Evolutionary conservation across 495 filamentous ascomycete species (phyloP).

Genomic region (Lophium mytilinum): DNA sequence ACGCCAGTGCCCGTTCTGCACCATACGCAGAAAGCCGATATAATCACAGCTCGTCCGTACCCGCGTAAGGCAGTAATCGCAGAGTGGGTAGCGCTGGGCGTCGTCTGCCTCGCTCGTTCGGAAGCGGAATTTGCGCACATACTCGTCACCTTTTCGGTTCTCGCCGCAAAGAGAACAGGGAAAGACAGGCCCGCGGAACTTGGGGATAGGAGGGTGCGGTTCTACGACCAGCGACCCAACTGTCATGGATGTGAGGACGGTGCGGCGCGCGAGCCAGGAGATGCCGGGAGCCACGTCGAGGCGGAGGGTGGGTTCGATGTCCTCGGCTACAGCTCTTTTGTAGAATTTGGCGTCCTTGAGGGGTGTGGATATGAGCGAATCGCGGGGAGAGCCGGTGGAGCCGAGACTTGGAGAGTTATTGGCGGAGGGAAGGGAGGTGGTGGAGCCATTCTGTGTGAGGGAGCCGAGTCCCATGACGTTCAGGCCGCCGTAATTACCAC

Average conservation of each 20-base stretch:
- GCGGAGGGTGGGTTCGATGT: slow-evolving; percentile 88
- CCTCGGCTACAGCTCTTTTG: slow-evolving; percentile 77
- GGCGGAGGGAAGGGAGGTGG: slow-evolving; percentile 29
- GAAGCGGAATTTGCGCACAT: slow-evolving; percentile 80
- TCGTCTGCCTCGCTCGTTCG: slow-evolving; percentile 75
- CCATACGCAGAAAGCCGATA: slow-evolving; percentile 76
- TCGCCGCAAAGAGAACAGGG: slow-evolving; percentile 89
- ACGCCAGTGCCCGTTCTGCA: slow-evolving; percentile 83
- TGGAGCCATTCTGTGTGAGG: slow-evolving; percentile 30
- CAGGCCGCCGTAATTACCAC: slow-evolving; percentile 59
- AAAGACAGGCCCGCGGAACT: slow-evolving; percentile 46
- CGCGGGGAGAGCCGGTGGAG: slow-evolving; percentile 21
- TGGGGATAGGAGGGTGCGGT: slow-evolving; percentile 56
- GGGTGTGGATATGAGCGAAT: slow-evolving; percentile 28
- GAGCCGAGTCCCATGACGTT: slow-evolving; percentile 50
- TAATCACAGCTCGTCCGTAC: slow-evolving; percentile 87
- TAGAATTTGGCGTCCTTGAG: slow-evolving; percentile 91
- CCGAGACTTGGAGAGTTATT: slow-evolving; percentile 18
- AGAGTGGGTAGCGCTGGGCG: slow-evolving; percentile 82
- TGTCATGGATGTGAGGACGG: slow-evolving; percentile 70
- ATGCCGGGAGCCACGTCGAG: slow-evolving; percentile 84
- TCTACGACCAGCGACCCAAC: slow-evolving; percentile 88
- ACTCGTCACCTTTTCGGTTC: slow-evolving; percentile 54
- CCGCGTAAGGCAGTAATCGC: slow-evolving; percentile 75
- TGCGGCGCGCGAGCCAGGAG: slow-evolving; percentile 83